Conservation (phyloP, 2,329 filamentous ascomycete genomes). For the Aspergillus calidoustus region DNA sequence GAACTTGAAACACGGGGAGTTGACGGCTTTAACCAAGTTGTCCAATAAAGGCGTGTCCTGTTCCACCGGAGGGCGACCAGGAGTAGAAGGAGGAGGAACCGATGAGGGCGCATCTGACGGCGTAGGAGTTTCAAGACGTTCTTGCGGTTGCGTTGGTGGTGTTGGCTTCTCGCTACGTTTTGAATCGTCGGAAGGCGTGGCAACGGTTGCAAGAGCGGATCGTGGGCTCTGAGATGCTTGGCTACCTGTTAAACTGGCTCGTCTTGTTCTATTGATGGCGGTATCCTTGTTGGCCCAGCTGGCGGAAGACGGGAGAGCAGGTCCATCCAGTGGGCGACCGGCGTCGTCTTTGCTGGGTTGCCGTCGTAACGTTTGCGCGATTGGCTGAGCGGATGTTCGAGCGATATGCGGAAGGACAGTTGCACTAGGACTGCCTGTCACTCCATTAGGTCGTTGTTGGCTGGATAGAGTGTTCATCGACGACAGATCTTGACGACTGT, state of each 20-base stretch:
- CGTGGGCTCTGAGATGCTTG: slow-evolving; percentile 82
- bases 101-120: slow-evolving; percentile 29
- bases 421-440: slow-evolving; percentile 27
- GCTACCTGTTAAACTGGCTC: slow-evolving; percentile 77
- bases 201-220: slow-evolving; percentile 52
- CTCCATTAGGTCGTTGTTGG: slow-evolving; percentile 61
- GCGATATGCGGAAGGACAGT: slow-evolving; percentile 45
- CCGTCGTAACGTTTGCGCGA: slow-evolving; percentile 67
- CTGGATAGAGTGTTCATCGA: slow-evolving; percentile 90
- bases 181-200: slow-evolving; percentile 39
- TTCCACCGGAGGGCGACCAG: slow-evolving; percentile 26
- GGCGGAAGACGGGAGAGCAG: slow-evolving; percentile 89
- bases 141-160: slow-evolving; percentile 25
- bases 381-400: slow-evolving; percentile 57
- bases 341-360: slow-evolving; percentile 76
- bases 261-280: slow-evolving; percentile 68
- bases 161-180: slow-evolving; percentile 41
- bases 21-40: slow-evolving; percentile 52
- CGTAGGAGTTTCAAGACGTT: slow-evolving; percentile 32
- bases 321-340: slow-evolving; percentile 72
- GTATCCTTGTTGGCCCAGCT: slow-evolving; percentile 83
- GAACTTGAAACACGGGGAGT: slow-evolving; percentile 57
- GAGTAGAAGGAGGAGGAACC: slow-evolving; percentile 26
- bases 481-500: slow-evolving; percentile 90
- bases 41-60: slow-evolving; percentile 40